Percentiles rank a stretch among this genome's conserved stretches.
phyloP scores from a whole-genome alignment of 257 asterid genomes.

The Nicotiana attenuata region DNA sequence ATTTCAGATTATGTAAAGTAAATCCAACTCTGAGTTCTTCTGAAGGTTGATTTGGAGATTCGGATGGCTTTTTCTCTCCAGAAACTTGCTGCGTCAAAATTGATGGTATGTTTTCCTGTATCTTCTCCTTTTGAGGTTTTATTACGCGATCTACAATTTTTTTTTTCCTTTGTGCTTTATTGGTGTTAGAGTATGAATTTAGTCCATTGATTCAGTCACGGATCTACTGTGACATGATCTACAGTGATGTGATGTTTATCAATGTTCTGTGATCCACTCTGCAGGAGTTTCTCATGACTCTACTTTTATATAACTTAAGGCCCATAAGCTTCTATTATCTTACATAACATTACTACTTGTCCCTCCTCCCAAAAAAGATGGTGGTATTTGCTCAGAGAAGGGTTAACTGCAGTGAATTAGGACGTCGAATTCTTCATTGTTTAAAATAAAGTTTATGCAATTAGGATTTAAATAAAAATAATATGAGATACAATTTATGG shows the following conservation, averaged over 20 bases:
- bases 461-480: not conserved
- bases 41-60: not conserved
- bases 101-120: not conserved
- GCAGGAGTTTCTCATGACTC: not conserved
- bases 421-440: not conserved
- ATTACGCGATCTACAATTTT: not conserved
- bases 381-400: not conserved
- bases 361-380: not conserved
- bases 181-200: not conserved
- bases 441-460: not conserved
- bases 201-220: not conserved
- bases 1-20: not conserved
- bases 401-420: not conserved
- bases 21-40: not conserved
- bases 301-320: not conserved
- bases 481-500: not conserved
- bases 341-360: not conserved
- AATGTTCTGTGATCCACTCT: slow-evolving; percentile 1
- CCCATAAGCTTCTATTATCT: not conserved
- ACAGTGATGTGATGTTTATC: not conserved
- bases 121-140: not conserved
- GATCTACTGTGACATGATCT: not conserved
- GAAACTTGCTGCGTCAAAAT: not conserved
- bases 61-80: not conserved
- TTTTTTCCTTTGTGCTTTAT: not conserved